These are phyloP conservation scores for Wilcoxina mikolae DNA, from an alignment of 495 filamentous ascomycete genomes.

Conservation along the genomic window DNA sequence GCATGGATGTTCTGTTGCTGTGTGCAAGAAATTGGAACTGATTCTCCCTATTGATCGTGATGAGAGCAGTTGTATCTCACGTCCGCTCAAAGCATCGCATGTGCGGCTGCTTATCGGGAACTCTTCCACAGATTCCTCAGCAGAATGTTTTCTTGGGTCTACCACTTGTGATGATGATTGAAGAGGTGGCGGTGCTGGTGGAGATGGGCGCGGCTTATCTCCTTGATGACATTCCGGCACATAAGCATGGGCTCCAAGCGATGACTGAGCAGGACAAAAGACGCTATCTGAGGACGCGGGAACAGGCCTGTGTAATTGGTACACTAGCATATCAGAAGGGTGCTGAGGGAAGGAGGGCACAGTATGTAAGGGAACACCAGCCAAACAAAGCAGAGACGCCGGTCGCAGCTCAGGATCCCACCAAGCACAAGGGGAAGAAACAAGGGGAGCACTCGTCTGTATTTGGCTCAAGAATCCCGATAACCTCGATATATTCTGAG, in stretches of 20 bases:
- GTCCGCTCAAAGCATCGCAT: constrained; percentile 70
- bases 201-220: constrained; percentile 45
- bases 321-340: constrained; percentile 16
- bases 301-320: constrained; percentile 11
- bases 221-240: constrained; percentile 22
- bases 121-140: constrained; percentile 76
- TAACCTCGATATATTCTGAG: too few relatives aligned
- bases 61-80: constrained; percentile 55
- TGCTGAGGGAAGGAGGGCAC: constrained; percentile 15
- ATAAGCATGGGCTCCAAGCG: constrained; percentile 37
- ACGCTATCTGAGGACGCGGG: constrained; percentile 28
- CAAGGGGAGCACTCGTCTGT: constrained; percentile 20
- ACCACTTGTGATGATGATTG: constrained; percentile 75
- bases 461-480: too few relatives aligned
- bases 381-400: constrained; percentile 1
- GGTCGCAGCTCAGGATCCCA: constrained; percentile 31
- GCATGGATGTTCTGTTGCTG: neutral
- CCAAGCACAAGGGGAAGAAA: constrained; percentile 32
- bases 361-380: constrained; percentile 2
- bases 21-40: neutral
- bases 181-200: constrained; percentile 73
- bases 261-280: constrained; percentile 42
- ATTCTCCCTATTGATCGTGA: neutral
- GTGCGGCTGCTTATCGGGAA: constrained; percentile 73
- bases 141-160: constrained; percentile 90